Percentiles rank a stretch among this genome's conserved stretches.
Evolutionary conservation across 805 yeast genomes (phyloP).

Genomic region (Wickerhamomyces rabaulensis): DNA sequence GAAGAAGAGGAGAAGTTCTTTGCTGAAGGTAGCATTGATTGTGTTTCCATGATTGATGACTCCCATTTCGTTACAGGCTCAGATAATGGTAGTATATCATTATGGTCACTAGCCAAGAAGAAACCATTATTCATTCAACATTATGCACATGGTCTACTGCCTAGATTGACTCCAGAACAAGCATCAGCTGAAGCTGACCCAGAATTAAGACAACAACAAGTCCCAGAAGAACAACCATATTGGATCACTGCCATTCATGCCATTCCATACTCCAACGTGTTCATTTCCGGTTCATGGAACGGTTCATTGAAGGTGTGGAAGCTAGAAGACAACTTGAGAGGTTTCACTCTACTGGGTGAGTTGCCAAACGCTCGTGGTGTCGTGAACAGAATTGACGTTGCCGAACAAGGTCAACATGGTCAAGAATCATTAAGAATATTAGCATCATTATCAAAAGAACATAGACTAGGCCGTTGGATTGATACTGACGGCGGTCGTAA

Average conservation of each 20-base stretch:
- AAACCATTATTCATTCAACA: conserved; percentile 71
- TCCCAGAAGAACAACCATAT: conserved; percentile 75
- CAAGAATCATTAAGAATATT: conserved; percentile 49
- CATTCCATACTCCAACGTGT: conserved; percentile 78
- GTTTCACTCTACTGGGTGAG: conserved; percentile 51
- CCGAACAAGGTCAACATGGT: conserved; percentile 47
- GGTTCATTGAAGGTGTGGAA: conserved; percentile 80
- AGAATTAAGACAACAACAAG: conserved; percentile 36
- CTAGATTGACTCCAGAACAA: conserved; percentile 42
- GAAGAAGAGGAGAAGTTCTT: conserved; percentile 36
- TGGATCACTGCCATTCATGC: conserved; percentile 82
- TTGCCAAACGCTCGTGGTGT: conserved; percentile 62
- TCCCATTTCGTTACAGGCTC: conserved; percentile 91
- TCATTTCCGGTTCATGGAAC: conserved; percentile 84
- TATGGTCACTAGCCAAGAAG: conserved; percentile 90
- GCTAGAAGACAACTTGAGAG: conserved; percentile 56
- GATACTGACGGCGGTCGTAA: conserved; percentile 64
- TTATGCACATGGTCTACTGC: conserved; percentile 70
- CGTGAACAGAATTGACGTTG: conserved; percentile 56
- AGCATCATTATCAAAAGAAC: conserved; percentile 79
- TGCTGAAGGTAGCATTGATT: conserved; percentile 85
- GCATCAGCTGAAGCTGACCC: conserved; percentile 47
- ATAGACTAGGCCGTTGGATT: conserved; percentile 84
- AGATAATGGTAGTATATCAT: conserved; percentile 84
- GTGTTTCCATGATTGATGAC: conserved; percentile 88